Conservation (phyloP, 2,329 filamentous ascomycete genomes). For the Alternaria sp. region DNA sequence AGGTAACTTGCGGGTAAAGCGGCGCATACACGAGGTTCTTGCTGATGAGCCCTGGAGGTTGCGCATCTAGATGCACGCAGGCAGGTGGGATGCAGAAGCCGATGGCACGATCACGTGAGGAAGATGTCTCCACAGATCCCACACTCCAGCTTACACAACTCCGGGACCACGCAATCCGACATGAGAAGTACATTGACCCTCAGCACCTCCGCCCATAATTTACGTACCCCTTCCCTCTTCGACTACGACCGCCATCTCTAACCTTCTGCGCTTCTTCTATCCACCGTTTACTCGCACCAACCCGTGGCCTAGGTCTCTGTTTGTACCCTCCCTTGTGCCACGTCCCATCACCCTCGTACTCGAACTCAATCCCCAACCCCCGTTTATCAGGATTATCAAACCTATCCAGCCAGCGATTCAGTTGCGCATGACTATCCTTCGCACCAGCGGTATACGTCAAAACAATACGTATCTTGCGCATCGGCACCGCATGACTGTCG, state of each 20-base stretch:
- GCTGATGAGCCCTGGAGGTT: no score
- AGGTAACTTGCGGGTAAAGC: neutral
- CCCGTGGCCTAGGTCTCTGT: neutral
- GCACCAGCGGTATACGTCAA: conserved; percentile 9
- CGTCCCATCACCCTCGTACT: conserved; percentile 4
- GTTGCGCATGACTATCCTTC: conserved; percentile 7
- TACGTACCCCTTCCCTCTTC: neutral
- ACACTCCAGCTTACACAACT: neutral
- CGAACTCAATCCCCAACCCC: conserved; percentile 11
- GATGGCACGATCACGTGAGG: neutral
- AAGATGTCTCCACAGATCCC: neutral
- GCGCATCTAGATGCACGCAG: no score
- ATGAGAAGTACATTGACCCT: neutral
- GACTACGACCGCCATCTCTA: neutral
- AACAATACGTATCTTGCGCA: conserved; percentile 8
- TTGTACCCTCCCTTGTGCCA: conserved; percentile 4
- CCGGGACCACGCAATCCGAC: neutral
- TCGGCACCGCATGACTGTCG: neutral
- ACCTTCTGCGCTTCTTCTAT: conserved; percentile 1
- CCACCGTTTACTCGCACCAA: neutral
- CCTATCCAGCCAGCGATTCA: conserved; percentile 17
- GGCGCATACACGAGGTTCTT: conserved; percentile 2
- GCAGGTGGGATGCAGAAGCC: no score
- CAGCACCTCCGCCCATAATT: neutral
- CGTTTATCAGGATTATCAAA: conserved; percentile 12